phyloP scores from a whole-genome alignment of 805 yeast genomes.

The Barnettozyma populi region DNA sequence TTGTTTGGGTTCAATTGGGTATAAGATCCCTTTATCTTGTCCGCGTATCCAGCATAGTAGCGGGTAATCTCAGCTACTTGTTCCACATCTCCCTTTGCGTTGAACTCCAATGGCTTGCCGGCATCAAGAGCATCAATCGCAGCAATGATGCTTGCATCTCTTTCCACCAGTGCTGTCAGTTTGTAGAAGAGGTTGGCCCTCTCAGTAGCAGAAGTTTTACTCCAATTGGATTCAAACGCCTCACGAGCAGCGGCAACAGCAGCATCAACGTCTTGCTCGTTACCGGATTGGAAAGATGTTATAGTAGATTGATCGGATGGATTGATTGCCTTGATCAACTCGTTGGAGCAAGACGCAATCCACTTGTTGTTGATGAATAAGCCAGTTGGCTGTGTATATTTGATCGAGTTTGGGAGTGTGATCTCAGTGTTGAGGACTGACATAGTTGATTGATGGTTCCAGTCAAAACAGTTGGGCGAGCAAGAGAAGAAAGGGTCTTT shows the following conservation, averaged over 20 bases:
- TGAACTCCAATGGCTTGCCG: constrained; percentile 66
- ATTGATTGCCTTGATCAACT: constrained; percentile 44
- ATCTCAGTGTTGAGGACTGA: constrained; percentile 1
- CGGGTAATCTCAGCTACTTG: constrained; percentile 57
- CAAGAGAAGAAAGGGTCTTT: not conserved
- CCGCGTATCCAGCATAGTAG: constrained; percentile 70
- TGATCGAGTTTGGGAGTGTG: constrained; percentile 63
- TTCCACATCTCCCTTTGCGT: constrained; percentile 65
- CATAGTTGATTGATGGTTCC: not conserved
- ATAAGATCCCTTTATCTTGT: constrained; percentile 58
- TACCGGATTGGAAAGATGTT: constrained; percentile 30
- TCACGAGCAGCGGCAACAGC: constrained; percentile 42
- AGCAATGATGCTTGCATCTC: constrained; percentile 56
- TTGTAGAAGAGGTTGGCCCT: constrained; percentile 50
- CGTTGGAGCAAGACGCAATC: constrained; percentile 55
- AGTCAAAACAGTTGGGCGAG: not conserved
- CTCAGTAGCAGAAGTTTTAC: constrained; percentile 51
- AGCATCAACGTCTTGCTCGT: constrained; percentile 17
- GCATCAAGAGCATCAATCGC: constrained; percentile 70
- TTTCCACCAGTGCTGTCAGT: constrained; percentile 65
- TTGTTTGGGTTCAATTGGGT: constrained; percentile 63
- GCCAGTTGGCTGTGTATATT: constrained; percentile 78
- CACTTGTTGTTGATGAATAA: constrained; percentile 86
- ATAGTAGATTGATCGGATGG: constrained; percentile 61
- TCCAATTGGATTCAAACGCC: constrained; percentile 62